phyloP scores from a whole-genome alignment of 2,329 filamentous ascomycete species.

The Xylaria sp. region DNA sequence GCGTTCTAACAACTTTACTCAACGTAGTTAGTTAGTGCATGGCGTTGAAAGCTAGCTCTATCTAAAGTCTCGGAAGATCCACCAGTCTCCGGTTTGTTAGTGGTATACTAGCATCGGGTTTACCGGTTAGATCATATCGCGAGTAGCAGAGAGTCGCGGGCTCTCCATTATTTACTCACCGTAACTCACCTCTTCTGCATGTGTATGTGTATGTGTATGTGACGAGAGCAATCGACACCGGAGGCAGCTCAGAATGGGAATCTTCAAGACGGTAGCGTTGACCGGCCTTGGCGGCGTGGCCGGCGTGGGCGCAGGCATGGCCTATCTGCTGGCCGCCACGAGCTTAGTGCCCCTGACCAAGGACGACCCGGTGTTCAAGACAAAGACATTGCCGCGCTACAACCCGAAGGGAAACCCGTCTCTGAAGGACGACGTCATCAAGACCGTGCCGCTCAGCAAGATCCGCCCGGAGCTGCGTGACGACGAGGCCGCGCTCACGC shows the following conservation, averaged over 20 bases:
- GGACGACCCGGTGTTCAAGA: slow-evolving; percentile 66
- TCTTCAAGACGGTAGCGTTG: slow-evolving; percentile 52
- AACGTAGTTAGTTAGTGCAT: background rate
- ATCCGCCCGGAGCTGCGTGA: slow-evolving; percentile 70
- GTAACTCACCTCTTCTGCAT: background rate
- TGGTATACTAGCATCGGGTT: background rate
- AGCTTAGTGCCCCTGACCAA: slow-evolving; percentile 61
- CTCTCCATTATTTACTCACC: background rate
- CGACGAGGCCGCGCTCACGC: slow-evolving; percentile 60
- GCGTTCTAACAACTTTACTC: background rate
- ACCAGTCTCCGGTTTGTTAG: slow-evolving; percentile 26
- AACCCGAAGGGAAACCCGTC: slow-evolving; percentile 68
- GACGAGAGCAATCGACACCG: background rate
- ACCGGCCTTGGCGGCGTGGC: slow-evolving; percentile 56
- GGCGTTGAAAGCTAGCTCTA: background rate
- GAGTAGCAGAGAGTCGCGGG: background rate
- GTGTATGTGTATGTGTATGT: too few relatives aligned
- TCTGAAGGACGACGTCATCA: slow-evolving; percentile 68
- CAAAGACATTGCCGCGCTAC: slow-evolving; percentile 59
- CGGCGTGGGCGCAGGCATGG: slow-evolving; percentile 54
- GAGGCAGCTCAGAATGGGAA: slow-evolving; percentile 51
- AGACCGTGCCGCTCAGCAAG: slow-evolving; percentile 65
- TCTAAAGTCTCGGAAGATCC: background rate
- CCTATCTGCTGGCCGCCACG: slow-evolving; percentile 59
- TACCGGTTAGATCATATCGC: background rate